Evolutionary conservation across 441 rosid species (phyloP).

Genomic region (Capsella rubella): DNA sequence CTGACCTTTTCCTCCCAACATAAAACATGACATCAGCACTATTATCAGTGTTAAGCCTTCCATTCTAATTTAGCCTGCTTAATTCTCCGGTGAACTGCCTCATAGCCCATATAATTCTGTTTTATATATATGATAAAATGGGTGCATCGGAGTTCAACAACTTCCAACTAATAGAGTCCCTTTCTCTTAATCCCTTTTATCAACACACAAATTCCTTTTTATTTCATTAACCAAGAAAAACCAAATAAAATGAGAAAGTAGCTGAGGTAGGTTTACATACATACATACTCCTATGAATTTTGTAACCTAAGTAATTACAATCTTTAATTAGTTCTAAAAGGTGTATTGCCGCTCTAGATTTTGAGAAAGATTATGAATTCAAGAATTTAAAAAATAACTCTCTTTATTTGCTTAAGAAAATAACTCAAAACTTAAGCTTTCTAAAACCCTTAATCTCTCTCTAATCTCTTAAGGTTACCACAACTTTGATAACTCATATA

Average conservation of each 20-base stretch:
- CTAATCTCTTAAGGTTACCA: too few species aligned
- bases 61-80: conserved; percentile 43
- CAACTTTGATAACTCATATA: too few species aligned
- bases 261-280: conserved; percentile 38
- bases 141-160: conserved; percentile 76
- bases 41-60: conserved; percentile 40
- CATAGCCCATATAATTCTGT: conserved; percentile 25
- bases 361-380: too few species aligned
- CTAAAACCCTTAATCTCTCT: too few species aligned
- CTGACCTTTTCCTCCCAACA: conserved; percentile 52
- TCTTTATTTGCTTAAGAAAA: too few species aligned
- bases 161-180: conserved; percentile 44
- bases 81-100: conserved; percentile 19
- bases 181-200: conserved; percentile 13
- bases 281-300: conserved; percentile 14
- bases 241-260: conserved; percentile 25
- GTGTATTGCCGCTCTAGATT: neutral
- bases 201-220: conserved; percentile 3
- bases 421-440: too few species aligned
- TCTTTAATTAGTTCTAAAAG: neutral
- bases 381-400: too few species aligned
- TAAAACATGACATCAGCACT: conserved; percentile 44
- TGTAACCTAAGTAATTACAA: conserved; percentile 1
- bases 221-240: conserved; percentile 6
- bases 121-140: conserved; percentile 46